Conservation (phyloP, 495 filamentous ascomycete species). For the Cercophora samala region DNA sequence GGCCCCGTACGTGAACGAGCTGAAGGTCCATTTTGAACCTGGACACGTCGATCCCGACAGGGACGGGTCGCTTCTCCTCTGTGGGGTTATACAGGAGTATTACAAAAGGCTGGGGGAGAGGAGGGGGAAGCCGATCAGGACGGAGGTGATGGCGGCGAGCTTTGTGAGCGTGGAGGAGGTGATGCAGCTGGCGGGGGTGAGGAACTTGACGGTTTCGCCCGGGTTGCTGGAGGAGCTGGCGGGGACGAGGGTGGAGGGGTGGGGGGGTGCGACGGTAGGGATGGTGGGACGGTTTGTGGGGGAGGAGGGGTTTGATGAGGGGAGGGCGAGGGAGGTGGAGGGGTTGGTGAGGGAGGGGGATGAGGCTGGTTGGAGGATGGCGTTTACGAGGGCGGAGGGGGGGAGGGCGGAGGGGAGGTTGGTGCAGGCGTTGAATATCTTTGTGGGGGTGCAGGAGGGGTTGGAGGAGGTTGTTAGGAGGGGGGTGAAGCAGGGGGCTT, state of each 20-base stretch:
- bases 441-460: constrained; percentile 57
- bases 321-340: constrained; percentile 16
- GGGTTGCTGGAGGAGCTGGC: constrained; percentile 47
- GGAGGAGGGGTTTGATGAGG: neutral
- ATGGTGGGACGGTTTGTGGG: constrained; percentile 34
- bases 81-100: constrained; percentile 51
- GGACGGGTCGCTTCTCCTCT: constrained; percentile 49
- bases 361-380: constrained; percentile 45
- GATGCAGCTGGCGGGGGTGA: constrained; percentile 54
- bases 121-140: constrained; percentile 37
- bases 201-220: constrained; percentile 57
- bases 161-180: constrained; percentile 56
- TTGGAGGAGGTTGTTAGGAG: constrained; percentile 45
- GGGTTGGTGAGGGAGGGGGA: constrained; percentile 33
- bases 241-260: constrained; percentile 33
- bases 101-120: constrained; percentile 36
- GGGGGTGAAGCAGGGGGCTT: neutral
- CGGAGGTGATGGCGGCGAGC: constrained; percentile 56
- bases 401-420: constrained; percentile 53
- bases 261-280: constrained; percentile 21
- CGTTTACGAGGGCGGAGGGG: constrained; percentile 47
- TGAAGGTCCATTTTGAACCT: constrained; percentile 58
- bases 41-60: constrained; percentile 47
- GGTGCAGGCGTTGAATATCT: constrained; percentile 59
- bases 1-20: constrained; percentile 62